Evolutionary conservation across 768 basidiomycete genomes (phyloP).

Genomic region (Agrocybe praecox): DNA sequence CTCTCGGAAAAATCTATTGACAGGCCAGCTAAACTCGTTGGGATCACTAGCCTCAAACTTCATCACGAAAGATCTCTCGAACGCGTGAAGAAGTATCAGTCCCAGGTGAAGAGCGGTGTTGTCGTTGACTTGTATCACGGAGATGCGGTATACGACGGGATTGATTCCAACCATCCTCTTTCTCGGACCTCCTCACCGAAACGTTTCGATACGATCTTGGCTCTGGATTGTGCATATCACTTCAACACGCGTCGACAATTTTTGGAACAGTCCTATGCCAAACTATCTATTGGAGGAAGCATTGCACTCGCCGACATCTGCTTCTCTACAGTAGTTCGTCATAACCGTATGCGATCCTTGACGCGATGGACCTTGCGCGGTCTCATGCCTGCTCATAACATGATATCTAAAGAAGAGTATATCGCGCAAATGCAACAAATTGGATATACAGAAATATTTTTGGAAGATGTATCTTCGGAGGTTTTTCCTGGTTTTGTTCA

Average conservation of each 20-base stretch:
- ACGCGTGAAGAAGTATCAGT: conserved; percentile 36
- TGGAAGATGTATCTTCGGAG: conserved; percentile 57
- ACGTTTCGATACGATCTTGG: conserved; percentile 53
- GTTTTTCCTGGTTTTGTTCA: conserved; percentile 60
- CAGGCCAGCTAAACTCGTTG: conserved; percentile 48
- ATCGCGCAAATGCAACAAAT: conserved; percentile 41
- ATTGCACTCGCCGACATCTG: conserved; percentile 67
- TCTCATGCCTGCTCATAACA: conserved; percentile 52
- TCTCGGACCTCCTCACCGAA: conserved; percentile 30
- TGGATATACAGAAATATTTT: conserved; percentile 53
- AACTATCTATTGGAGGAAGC: conserved; percentile 50
- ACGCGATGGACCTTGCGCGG: conserved; percentile 33
- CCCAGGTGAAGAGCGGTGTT: conserved; percentile 17
- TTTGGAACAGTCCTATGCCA: conserved; percentile 48
- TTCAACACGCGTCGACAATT: conserved; percentile 56
- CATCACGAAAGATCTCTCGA: conserved; percentile 50
- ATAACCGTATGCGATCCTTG: conserved; percentile 20
- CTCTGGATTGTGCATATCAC: conserved; percentile 73
- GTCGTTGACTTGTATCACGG: conserved; percentile 44
- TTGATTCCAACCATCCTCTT: conserved; percentile 42
- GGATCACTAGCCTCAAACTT: conserved; percentile 55
- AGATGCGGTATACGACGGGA: conserved; percentile 50
- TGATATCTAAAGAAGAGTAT: conserved; percentile 49
- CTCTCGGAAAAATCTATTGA: conserved; percentile 47
- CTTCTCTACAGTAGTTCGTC: conserved; percentile 35